These are phyloP conservation scores for Sclerotinia glacialis DNA, from an alignment of 2,329 filamentous ascomycete species.

Conservation along the genomic window DNA sequence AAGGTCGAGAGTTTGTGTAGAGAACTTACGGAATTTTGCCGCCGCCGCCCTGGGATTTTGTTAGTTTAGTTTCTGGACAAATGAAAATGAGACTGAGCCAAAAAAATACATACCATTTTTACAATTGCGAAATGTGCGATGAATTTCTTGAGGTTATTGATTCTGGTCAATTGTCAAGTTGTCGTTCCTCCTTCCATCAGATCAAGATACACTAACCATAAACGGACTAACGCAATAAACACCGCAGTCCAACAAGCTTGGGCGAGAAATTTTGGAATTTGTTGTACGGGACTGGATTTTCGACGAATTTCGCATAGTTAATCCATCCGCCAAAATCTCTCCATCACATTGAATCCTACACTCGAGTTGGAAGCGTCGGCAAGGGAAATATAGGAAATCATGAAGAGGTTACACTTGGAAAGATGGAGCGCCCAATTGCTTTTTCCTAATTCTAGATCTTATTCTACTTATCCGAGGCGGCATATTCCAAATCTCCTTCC, in stretches of 20 bases:
- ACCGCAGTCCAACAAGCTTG: conserved; percentile 20
- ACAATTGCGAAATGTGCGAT: conserved; percentile 32
- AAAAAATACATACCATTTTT: conserved; percentile 55
- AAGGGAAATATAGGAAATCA: conserved; percentile 37
- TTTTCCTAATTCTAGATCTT: conserved; percentile 43
- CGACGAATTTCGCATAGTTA: conserved; percentile 4
- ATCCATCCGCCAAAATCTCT: conserved; percentile 4
- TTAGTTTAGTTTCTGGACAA: conserved; percentile 42
- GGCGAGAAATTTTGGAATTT: conserved; percentile 24
- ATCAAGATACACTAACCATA: background rate
- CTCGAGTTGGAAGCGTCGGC: conserved; percentile 20
- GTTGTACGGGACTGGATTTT: conserved; percentile 5
- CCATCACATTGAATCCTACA: conserved; percentile 3
- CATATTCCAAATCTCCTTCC: conserved; percentile 56
- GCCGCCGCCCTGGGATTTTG: conserved; percentile 65
- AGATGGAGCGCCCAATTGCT: conserved; percentile 61
- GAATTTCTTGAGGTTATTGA: conserved; percentile 18
- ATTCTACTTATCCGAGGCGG: conserved; percentile 45
- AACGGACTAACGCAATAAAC: conserved; percentile 2
- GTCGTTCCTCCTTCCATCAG: conserved; percentile 16
- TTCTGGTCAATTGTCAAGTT: conserved; percentile 7
- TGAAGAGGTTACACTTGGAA: conserved; percentile 62
- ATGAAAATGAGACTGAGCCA: background rate
- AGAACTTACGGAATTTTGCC: conserved; percentile 66
- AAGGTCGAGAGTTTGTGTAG: conserved; percentile 18